phyloP scores from a whole-genome alignment of 345 rosid genomes.

The Physaria fendleri region DNA sequence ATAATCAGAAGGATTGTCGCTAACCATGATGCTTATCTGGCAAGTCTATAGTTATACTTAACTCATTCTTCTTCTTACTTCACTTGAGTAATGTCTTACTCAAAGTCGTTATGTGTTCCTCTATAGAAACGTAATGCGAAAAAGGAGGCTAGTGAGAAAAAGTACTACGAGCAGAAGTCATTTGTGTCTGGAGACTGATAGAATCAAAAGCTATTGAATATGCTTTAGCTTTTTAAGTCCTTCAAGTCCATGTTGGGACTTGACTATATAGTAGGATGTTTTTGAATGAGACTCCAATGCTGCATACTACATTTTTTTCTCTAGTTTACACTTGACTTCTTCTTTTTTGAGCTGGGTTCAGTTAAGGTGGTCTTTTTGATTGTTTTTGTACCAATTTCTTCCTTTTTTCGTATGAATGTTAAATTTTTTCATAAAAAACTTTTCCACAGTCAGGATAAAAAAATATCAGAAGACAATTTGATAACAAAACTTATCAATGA shows the following conservation, averaged over 20 bases:
- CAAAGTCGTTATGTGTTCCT: not conserved
- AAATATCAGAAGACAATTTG: too few relatives aligned
- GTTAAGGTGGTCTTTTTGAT: too few relatives aligned
- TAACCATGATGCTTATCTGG: slow-evolving; percentile 77
- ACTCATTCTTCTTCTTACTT: not conserved
- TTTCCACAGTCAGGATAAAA: too few relatives aligned
- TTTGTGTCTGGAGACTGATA: slow-evolving; percentile 46
- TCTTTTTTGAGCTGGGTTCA: too few relatives aligned
- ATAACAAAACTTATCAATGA: too few relatives aligned
- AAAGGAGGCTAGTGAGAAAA: slow-evolving; percentile 56
- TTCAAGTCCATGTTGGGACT: slow-evolving; percentile 2
- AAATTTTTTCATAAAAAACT: too few relatives aligned
- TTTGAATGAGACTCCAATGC: slow-evolving; percentile 13
- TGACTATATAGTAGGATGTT: slow-evolving; percentile 22
- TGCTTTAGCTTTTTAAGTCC: not conserved
- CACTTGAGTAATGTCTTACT: not conserved
- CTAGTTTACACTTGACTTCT: slow-evolving; percentile 14
- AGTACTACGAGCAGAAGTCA: slow-evolving; percentile 56
- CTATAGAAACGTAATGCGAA: slow-evolving; percentile 59
- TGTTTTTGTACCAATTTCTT: slow-evolving; percentile 16
- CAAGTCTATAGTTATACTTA: slow-evolving; percentile 21
- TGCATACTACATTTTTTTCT: slow-evolving; percentile 14
- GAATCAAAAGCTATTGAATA: slow-evolving; percentile 12
- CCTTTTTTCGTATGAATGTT: too few relatives aligned
- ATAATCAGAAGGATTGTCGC: slow-evolving; percentile 78